Percentiles rank a stretch among this genome's conserved stretches.
These are phyloP conservation scores for Parietaria judaica DNA, from an alignment of 306 rosid genomes.

Conservation along the genomic window DNA sequence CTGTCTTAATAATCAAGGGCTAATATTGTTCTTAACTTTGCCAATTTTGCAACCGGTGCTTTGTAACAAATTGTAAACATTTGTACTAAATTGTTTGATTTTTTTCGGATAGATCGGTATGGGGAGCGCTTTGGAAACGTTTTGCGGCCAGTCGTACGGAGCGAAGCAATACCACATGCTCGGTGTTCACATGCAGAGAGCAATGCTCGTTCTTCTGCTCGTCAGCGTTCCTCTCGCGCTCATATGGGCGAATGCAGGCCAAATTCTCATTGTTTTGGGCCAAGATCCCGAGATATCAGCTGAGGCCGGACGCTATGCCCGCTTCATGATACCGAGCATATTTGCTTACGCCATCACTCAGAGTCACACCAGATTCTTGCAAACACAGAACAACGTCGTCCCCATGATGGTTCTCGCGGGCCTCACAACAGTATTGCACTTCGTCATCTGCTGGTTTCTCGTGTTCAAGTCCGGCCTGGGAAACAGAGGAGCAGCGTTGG, in stretches of 20 bases:
- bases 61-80: too few relatives aligned
- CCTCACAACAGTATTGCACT: conserved; percentile 17
- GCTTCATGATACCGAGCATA: conserved; percentile 32
- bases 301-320: conserved; percentile 31
- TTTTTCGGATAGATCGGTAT: conserved; percentile 27
- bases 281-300: conserved; percentile 39
- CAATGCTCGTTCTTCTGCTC: conserved; percentile 33
- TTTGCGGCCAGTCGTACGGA: conserved; percentile 40
- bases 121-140: conserved; percentile 42
- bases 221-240: conserved; percentile 27
- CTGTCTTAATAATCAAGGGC: too few relatives aligned
- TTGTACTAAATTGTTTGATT: neutral
- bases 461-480: conserved; percentile 35
- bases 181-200: conserved; percentile 38
- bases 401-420: conserved; percentile 28
- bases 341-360: conserved; percentile 27
- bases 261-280: conserved; percentile 29
- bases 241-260: conserved; percentile 36
- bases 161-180: conserved; percentile 33
- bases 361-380: conserved; percentile 30
- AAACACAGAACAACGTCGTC: conserved; percentile 28
- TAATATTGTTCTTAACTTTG: too few relatives aligned
- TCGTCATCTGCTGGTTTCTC: conserved; percentile 23
- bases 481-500: conserved; percentile 32
- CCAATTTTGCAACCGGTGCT: too few relatives aligned